Evolutionary conservation across 306 rosid genomes (phyloP), one percentile per base, ranked within the genome.

Genomic region (Cicer judaicum): DNA sequence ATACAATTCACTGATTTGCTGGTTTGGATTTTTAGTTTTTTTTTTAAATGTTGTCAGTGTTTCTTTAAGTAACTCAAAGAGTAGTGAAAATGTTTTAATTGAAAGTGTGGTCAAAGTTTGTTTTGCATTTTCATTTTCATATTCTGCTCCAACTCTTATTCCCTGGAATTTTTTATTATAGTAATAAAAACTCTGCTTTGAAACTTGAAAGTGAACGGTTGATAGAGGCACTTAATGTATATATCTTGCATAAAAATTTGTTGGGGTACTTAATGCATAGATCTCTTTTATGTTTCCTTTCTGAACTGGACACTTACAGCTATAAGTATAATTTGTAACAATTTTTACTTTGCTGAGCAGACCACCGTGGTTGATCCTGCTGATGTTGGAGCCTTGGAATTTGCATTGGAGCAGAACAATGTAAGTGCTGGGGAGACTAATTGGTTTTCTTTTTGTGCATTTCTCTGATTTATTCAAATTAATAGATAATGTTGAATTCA

Each of bases 361-460:
- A 84, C 90, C 66, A 84, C 91, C 18, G 87, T 92, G 57, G 82
- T 93, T 77, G 98, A 93, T 80, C 98, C 98, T 18, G 97, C 98
- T 38, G 98, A 91, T 79, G 59, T 81, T 36, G 81, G 74, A 16
- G 96, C 76, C 65, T 80, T 93, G 87, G 94, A 93, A 79, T 39
- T 84, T 79, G 89, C 98, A 13, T 64, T 93, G 85, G 84, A 88
- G 76, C 77, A 91, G 86, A 60, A 91, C 84, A 87, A 91, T 12
- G 98, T 93, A 36, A 68, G 97, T 86, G 55, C 75, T 52, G 61
- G 61, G 78, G 60, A 79, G 14, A 29, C 42, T 54, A 8, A 13
- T 75, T 71, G 3, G 19, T 61, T 71, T 74, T 18, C 46, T 40
- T 52, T 48, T 46, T 5, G 36, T 64, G 12, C 40, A 41, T 68